phyloP scores from a whole-genome alignment of 1,139 yeast genomes.

The Hyphopichia khmerensis region DNA sequence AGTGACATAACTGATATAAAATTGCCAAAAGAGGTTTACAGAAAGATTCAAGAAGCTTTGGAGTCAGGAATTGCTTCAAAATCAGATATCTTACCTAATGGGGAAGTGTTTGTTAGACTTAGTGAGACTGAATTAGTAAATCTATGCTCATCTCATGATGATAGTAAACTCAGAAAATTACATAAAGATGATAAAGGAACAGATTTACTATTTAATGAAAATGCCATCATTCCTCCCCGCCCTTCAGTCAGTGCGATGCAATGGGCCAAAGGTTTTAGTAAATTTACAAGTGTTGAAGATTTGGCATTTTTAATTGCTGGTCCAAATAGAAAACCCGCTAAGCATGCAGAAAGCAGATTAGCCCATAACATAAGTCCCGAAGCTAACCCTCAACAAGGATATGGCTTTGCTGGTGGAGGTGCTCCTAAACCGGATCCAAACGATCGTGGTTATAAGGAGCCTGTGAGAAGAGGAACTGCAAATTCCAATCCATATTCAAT shows the following conservation, averaged over 20 bases:
- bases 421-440: conserved; percentile 10
- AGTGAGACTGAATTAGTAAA: conserved; percentile 53
- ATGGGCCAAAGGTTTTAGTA: conserved; percentile 80
- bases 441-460: conserved; percentile 47
- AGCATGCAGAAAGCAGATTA: conserved; percentile 53
- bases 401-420: conserved; percentile 23
- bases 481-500: conserved; percentile 25
- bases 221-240: conserved; percentile 66
- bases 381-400: conserved; percentile 39
- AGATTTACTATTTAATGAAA: conserved; percentile 60
- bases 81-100: conserved; percentile 56
- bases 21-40: conserved; percentile 32
- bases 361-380: conserved; percentile 55
- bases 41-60: conserved; percentile 21
- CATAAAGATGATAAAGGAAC: conserved; percentile 19
- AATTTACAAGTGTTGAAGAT: conserved; percentile 58
- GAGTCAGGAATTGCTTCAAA: conserved; percentile 21
- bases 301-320: conserved; percentile 60
- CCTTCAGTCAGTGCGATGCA: conserved; percentile 80
- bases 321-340: conserved; percentile 53
- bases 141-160: conserved; percentile 38
- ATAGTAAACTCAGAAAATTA: conserved; percentile 30
- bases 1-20: conserved; percentile 38
- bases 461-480: conserved; percentile 38
- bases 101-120: conserved; percentile 68